These are phyloP conservation scores for Vanilla planifolia DNA, from an alignment of 106 monocot genomes.

Conservation along the genomic window DNA sequence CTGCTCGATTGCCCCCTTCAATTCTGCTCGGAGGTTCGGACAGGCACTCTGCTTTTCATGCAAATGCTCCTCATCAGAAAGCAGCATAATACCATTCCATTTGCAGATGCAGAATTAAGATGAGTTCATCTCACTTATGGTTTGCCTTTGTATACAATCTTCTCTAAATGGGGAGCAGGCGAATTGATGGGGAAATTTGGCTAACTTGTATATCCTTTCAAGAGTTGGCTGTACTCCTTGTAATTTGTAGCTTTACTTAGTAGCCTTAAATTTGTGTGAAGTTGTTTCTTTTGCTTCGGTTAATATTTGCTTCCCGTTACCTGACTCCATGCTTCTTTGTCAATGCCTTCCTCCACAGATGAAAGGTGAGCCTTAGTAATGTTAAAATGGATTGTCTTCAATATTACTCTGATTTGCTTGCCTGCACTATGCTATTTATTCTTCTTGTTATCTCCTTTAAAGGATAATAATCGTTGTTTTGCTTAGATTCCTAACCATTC, in stretches of 20 bases:
- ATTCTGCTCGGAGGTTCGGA: slow-evolving; percentile 18
- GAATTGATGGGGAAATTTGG: not conserved
- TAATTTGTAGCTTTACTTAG: not conserved
- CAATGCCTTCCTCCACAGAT: too few relatives aligned
- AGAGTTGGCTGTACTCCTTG: not conserved
- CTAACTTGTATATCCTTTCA: not conserved
- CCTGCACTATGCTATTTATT: too few relatives aligned
- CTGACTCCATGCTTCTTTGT: too few relatives aligned
- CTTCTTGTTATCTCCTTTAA: too few relatives aligned
- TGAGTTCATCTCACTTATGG: not conserved
- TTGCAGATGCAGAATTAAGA: not conserved
- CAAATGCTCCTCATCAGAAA: slow-evolving; percentile 14
- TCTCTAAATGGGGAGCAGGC: not conserved
- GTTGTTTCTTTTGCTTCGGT: too few relatives aligned
- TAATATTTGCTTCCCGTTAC: too few relatives aligned
- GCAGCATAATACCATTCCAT: not conserved
- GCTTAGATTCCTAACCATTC: too few relatives aligned
- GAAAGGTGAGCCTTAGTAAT: too few relatives aligned
- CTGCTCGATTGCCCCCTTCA: not conserved
- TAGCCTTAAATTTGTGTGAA: not conserved
- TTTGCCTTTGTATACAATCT: not conserved
- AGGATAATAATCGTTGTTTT: too few relatives aligned
- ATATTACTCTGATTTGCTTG: too few relatives aligned
- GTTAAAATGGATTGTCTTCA: too few relatives aligned
- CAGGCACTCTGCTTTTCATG: slow-evolving; percentile 50